Evolutionary conservation across 2,329 filamentous ascomycete genomes (phyloP).

Genomic region (Fusarium nanum): DNA sequence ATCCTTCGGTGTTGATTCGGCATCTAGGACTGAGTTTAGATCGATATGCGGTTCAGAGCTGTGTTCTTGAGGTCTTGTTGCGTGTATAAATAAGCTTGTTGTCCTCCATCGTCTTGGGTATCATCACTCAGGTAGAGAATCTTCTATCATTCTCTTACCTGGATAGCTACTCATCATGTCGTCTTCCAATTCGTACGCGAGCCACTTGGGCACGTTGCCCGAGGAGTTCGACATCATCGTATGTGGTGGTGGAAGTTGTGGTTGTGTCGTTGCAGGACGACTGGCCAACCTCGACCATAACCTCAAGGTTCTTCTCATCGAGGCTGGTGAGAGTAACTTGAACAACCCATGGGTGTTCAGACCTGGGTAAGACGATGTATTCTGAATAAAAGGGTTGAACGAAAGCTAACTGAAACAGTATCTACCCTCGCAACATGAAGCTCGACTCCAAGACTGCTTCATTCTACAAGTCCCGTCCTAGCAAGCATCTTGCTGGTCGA

Average conservation of each 20-base stretch:
- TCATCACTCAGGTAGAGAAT: not conserved
- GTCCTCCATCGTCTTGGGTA: not conserved
- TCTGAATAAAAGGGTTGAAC: not conserved
- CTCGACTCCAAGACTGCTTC: conserved; percentile 83
- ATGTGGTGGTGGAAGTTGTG: conserved; percentile 77
- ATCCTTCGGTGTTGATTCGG: conserved; percentile 39
- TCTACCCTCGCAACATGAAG: conserved; percentile 83
- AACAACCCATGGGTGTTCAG: conserved; percentile 84
- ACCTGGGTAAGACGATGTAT: conserved; percentile 58
- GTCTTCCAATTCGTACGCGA: conserved; percentile 33
- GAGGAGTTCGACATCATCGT: conserved; percentile 87
- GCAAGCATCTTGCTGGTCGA: conserved; percentile 76
- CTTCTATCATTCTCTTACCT: not conserved
- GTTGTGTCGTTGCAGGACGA: conserved; percentile 68
- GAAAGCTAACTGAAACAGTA: conserved; percentile 42
- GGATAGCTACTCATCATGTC: conserved; percentile 35
- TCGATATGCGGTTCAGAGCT: not conserved
- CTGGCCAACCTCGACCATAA: conserved; percentile 82
- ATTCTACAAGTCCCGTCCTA: conserved; percentile 82
- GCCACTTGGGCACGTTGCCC: conserved; percentile 58
- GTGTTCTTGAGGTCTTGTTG: too few species aligned
- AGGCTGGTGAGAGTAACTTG: conserved; percentile 77
- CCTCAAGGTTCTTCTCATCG: conserved; percentile 75
- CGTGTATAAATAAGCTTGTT: conserved; percentile 25
- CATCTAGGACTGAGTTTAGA: conserved; percentile 25